phyloP scores from a whole-genome alignment of 768 basidiomycete species.

The Cubamyces lactineus region DNA sequence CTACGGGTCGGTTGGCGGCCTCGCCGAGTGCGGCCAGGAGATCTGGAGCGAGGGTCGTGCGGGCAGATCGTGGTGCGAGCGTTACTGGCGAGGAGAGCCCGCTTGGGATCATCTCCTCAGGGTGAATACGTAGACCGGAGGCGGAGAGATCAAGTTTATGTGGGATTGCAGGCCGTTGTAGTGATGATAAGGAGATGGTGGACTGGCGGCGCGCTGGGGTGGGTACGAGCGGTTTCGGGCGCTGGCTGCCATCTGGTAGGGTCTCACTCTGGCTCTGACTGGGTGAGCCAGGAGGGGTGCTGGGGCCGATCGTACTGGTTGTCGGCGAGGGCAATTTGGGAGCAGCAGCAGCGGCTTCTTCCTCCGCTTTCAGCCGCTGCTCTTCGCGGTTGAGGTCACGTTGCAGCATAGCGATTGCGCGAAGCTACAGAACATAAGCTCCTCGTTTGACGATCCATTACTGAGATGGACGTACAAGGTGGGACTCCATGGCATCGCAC shows the following conservation, averaged over 20 bases:
- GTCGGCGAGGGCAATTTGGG: slow-evolving; percentile 39
- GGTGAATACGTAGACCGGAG: slow-evolving; percentile 61
- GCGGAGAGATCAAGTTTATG: slow-evolving; percentile 84
- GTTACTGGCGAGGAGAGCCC: slow-evolving; percentile 79
- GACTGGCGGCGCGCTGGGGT: slow-evolving; percentile 60
- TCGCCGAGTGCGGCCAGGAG: slow-evolving; percentile 56
- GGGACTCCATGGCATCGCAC: slow-evolving; percentile 76
- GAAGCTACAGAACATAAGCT: slow-evolving; percentile 48
- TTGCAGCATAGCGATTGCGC: slow-evolving; percentile 71
- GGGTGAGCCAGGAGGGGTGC: slow-evolving; percentile 25
- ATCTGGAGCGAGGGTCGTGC: slow-evolving; percentile 56
- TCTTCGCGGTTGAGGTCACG: slow-evolving; percentile 70
- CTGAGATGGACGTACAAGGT: slow-evolving; percentile 54
- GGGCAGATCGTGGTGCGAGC: slow-evolving; percentile 78
- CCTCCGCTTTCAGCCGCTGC: slow-evolving; percentile 50
- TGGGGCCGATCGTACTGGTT: slow-evolving; percentile 23
- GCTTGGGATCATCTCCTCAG: slow-evolving; percentile 62
- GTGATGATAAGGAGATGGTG: slow-evolving; percentile 78
- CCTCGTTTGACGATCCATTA: neutral
- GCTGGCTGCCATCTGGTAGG: slow-evolving; percentile 12
- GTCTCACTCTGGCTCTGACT: slow-evolving; percentile 15
- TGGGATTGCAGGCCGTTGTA: slow-evolving; percentile 71
- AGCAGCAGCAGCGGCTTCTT: slow-evolving; percentile 40
- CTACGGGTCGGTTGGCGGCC: slow-evolving; percentile 38
- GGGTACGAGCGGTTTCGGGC: slow-evolving; percentile 27